A percentile compares a stretch with the other conserved stretches of the same genome.
phyloP scores from a whole-genome alignment of 1,284 basidiomycete species.

The Leccinum pachyderme region DNA sequence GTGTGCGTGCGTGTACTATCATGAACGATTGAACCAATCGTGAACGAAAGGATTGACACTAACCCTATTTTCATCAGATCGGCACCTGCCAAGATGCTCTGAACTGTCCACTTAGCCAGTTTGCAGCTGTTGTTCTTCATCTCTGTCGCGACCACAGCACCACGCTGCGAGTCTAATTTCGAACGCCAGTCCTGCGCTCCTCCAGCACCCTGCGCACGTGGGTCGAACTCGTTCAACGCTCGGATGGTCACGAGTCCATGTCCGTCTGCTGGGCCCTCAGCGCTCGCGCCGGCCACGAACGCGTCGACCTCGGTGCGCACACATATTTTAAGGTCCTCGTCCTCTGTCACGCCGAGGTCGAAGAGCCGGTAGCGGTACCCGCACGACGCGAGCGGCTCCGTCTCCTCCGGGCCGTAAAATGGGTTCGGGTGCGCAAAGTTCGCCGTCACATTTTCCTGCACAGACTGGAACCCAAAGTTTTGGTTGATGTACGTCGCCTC shows the following conservation, averaged over 20 bases:
- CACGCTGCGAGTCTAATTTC: constrained; percentile 94
- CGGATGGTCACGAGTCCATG: constrained; percentile 89
- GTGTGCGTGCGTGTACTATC: neutral
- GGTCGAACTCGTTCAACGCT: constrained; percentile 96
- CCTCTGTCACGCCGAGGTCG: constrained; percentile 87
- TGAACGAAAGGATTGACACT: constrained; percentile 31
- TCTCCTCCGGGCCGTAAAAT: constrained; percentile 94
- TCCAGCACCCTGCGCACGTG: constrained; percentile 86
- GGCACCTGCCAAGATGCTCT: constrained; percentile 93
- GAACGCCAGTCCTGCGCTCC: constrained; percentile 97
- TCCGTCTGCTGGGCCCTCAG: constrained; percentile 64
- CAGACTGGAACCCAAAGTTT: constrained; percentile 97
- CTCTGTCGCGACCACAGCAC: constrained; percentile 97
- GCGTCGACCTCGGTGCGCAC: constrained; percentile 98
- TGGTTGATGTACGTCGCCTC: constrained; percentile 99
- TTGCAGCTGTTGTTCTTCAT: constrained; percentile 99
- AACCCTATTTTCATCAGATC: constrained; percentile 98
- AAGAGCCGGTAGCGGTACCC: constrained; percentile 97
- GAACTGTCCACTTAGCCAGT: constrained; percentile 96
- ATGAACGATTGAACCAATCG: neutral
- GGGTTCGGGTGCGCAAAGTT: constrained; percentile 88
- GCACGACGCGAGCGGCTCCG: constrained; percentile 92
- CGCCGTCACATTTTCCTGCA: constrained; percentile 69
- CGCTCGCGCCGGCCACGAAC: constrained; percentile 57
- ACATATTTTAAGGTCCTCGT: constrained; percentile 89